Evolutionary conservation across 2,329 filamentous ascomycete species (phyloP).

Genomic region (Stromatinia cepivora): DNA sequence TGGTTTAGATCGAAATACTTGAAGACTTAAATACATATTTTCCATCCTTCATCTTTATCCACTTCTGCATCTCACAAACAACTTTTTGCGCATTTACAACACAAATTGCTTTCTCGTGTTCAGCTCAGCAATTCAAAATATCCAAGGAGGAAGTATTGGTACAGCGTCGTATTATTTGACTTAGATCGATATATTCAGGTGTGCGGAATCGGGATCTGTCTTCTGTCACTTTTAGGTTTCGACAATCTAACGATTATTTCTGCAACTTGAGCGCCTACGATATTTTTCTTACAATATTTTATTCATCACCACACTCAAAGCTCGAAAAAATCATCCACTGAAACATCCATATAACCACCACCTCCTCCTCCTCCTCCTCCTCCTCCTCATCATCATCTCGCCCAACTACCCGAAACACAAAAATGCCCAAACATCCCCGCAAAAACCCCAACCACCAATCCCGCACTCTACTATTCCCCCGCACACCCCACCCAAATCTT

Average conservation of each 20-base stretch:
- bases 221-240: not conserved
- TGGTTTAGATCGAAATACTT: no score
- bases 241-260: no score
- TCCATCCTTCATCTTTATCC: no score
- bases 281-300: not conserved
- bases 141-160: not conserved
- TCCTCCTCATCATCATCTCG: not conserved
- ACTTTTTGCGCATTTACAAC: not conserved
- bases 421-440: not conserved
- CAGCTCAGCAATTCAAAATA: not conserved
- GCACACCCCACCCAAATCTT: not conserved
- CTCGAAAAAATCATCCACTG: no score
- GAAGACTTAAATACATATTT: not conserved
- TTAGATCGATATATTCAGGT: not conserved
- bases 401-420: not conserved
- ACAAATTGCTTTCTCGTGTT: not conserved
- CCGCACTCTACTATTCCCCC: not conserved
- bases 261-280: not conserved
- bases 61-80: not conserved
- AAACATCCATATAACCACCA: no score
- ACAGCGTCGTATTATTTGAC: not conserved
- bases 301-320: no score
- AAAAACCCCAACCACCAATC: not conserved
- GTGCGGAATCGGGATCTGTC: not conserved
- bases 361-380: not conserved